Conservation (phyloP, 371 early-diverging fungal species). For the Mortierella polycephala region DNA sequence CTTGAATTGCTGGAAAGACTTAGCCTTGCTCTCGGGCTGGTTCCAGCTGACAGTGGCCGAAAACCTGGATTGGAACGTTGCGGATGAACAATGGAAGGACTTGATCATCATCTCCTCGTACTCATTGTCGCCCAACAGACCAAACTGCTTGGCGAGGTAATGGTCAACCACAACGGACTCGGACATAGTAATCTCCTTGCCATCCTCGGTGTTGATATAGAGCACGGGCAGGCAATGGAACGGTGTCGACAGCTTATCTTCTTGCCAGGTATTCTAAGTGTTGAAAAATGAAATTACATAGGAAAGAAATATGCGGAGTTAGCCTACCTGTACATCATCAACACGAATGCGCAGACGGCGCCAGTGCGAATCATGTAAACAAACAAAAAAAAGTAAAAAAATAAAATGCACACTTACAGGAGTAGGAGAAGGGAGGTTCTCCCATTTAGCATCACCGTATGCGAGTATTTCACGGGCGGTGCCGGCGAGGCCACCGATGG, state of each 20-base stretch:
- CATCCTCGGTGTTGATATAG: background rate
- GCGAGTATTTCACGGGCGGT: conserved; percentile 30
- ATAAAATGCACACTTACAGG: background rate
- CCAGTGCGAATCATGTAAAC: too few relatives aligned
- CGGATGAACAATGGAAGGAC: conserved; percentile 16
- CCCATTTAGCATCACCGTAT: conserved; percentile 24
- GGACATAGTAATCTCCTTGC: conserved; percentile 17
- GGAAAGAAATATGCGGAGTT: too few relatives aligned
- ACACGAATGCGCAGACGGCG: too few relatives aligned
- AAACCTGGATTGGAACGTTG: conserved; percentile 15
- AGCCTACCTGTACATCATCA: too few relatives aligned
- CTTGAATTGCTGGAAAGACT: conserved; percentile 4
- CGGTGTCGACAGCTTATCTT: background rate
- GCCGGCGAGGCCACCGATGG: conserved; percentile 9
- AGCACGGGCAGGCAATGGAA: background rate
- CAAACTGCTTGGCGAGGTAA: conserved; percentile 36
- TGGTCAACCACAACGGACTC: conserved; percentile 31
- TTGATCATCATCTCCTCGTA: conserved; percentile 36
- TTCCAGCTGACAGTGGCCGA: conserved; percentile 22
- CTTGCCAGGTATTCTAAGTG: too few relatives aligned
- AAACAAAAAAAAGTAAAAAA: background rate
- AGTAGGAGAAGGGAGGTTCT: background rate
- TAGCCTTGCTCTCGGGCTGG: conserved; percentile 12
- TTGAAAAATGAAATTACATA: too few relatives aligned
- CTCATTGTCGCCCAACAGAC: conserved; percentile 42